phyloP scores from a whole-genome alignment of 495 filamentous ascomycete genomes.

The Penicillium goetzii region DNA sequence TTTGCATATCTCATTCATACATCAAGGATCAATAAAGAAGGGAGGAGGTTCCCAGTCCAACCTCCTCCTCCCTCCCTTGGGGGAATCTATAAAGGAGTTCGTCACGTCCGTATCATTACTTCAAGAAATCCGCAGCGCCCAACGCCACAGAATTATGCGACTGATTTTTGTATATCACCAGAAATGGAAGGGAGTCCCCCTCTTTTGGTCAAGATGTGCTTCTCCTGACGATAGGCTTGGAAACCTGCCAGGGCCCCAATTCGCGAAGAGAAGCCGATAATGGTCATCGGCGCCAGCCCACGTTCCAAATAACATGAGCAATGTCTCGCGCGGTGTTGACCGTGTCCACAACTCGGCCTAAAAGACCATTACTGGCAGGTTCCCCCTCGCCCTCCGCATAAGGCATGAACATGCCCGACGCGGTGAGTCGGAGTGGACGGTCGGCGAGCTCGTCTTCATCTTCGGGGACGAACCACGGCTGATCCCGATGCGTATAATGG shows the following conservation, averaged over 20 bases:
- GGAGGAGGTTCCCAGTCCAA: slow-evolving; percentile 1
- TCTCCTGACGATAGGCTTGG: slow-evolving; percentile 11
- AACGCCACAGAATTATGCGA: slow-evolving; percentile 1
- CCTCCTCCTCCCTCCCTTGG: not conserved
- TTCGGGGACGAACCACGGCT: slow-evolving; percentile 44
- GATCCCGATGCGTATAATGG: slow-evolving; percentile 29
- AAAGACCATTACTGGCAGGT: slow-evolving; percentile 58
- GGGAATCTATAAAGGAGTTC: slow-evolving; percentile 14
- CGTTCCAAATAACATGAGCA: slow-evolving; percentile 96
- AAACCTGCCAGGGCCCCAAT: slow-evolving; percentile 7
- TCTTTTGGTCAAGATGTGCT: not conserved
- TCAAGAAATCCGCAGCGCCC: not conserved
- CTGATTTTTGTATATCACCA: slow-evolving; percentile 1
- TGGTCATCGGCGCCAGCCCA: slow-evolving; percentile 81
- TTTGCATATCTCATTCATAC: slow-evolving; percentile 7
- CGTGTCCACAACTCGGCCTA: slow-evolving; percentile 86
- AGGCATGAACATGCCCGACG: slow-evolving; percentile 86
- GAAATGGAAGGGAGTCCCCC: not conserved
- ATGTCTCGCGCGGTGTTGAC: slow-evolving; percentile 97
- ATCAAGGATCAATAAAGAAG: slow-evolving; percentile 3
- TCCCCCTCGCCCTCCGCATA: slow-evolving; percentile 74
- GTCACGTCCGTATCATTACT: slow-evolving; percentile 11
- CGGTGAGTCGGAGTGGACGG: slow-evolving; percentile 66
- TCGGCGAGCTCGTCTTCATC: slow-evolving; percentile 39
- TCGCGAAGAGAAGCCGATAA: not conserved